Evolutionary conservation across 371 early-diverging fungal species (phyloP).

Genomic region (Vairimorpha necatrix): DNA sequence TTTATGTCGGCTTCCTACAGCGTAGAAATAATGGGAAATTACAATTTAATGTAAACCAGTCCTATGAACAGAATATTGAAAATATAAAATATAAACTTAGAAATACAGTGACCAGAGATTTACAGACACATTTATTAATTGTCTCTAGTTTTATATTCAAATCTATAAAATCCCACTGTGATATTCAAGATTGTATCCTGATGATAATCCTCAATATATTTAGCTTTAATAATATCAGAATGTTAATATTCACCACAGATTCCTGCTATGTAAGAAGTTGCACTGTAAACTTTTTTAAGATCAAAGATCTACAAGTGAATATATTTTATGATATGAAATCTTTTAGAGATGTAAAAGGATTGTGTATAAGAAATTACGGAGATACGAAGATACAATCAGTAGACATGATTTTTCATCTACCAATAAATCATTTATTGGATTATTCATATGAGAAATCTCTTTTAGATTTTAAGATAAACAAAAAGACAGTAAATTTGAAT

Average conservation of each 20-base stretch:
- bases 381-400: neutral
- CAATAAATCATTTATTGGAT: constrained; percentile 4
- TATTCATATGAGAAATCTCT: neutral
- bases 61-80: neutral
- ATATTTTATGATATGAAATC: neutral
- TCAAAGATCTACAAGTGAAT: neutral
- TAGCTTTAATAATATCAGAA: neutral
- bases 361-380: constrained; percentile 4
- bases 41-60: neutral
- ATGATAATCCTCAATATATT: constrained; percentile 8
- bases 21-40: neutral
- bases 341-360: neutral
- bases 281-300: neutral
- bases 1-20: neutral
- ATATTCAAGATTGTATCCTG: neutral
- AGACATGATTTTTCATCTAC: neutral
- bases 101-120: neutral
- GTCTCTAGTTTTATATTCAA: neutral
- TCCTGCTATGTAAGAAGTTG: neutral
- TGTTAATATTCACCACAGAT: constrained; percentile 4
- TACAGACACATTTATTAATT: neutral
- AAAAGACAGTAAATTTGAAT: neutral
- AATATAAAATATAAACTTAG: neutral
- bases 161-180: neutral
- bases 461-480: neutral